Conservation (phyloP, 73 alveolate genomes). For the Paraurostyla sp. region DNA sequence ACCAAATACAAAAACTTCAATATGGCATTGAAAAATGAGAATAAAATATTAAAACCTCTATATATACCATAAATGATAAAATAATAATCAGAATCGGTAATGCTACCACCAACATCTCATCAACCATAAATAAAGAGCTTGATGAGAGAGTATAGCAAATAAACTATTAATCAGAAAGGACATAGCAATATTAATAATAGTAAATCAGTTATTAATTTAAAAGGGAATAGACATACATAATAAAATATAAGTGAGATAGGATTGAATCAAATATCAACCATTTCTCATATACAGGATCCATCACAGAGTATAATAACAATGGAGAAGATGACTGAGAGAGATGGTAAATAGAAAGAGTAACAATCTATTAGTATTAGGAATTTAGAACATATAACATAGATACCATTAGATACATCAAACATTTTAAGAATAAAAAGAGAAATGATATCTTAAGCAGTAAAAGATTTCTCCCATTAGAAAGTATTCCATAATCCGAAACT, state of each 20-base stretch:
- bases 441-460: slow-evolving; percentile 31
- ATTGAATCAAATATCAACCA: too few relatives aligned
- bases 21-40: slow-evolving; percentile 38
- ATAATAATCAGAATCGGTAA: background rate
- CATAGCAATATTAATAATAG: background rate
- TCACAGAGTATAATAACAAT: too few relatives aligned
- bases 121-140: background rate
- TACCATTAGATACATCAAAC: background rate
- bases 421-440: slow-evolving; percentile 49
- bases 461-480: slow-evolving; percentile 10
- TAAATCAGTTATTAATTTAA: too few relatives aligned
- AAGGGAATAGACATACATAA: too few relatives aligned
- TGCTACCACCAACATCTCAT: background rate
- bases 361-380: background rate
- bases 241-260: too few relatives aligned
- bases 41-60: background rate
- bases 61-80: background rate
- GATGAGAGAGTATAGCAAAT: background rate
- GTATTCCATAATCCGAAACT: too few relatives aligned
- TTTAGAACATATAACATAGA: background rate
- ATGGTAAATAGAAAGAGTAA: background rate
- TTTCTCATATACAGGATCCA: too few relatives aligned
- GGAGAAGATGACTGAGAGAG: too few relatives aligned
- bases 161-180: background rate
- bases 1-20: slow-evolving; percentile 13